These are phyloP conservation scores for Phaeosphaeria sp. DNA, from an alignment of 2,329 filamentous ascomycete genomes.

Conservation along the genomic window DNA sequence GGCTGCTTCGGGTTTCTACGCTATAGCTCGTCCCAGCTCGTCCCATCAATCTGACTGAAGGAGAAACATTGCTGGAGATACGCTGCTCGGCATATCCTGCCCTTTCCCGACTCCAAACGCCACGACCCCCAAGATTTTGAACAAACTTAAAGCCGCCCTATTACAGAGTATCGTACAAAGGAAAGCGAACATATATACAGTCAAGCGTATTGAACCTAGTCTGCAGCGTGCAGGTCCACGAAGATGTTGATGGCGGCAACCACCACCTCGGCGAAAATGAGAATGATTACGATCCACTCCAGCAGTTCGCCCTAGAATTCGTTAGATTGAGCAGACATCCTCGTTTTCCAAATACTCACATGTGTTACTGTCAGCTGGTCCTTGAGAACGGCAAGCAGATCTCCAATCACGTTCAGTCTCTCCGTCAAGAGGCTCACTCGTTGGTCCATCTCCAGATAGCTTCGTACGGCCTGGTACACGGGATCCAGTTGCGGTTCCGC, in stretches of 20 bases:
- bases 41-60: neutral
- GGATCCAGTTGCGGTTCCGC: conserved; percentile 96
- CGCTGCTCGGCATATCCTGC: neutral
- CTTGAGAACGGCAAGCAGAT: conserved; percentile 89
- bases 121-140: neutral
- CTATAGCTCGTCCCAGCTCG: neutral
- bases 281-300: conserved; percentile 77
- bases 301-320: conserved; percentile 52
- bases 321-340: conserved; percentile 8
- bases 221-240: conserved; percentile 83
- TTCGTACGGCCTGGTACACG: conserved; percentile 92
- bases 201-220: conserved; percentile 46
- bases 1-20: neutral
- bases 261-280: conserved; percentile 94
- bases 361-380: conserved; percentile 89
- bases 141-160: conserved; percentile 1
- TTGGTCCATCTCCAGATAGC: conserved; percentile 98
- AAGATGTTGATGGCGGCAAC: conserved; percentile 94
- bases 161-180: conserved; percentile 23
- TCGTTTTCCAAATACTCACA: conserved; percentile 27
- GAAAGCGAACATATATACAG: conserved; percentile 23
- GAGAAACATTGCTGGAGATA: neutral
- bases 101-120: conserved; percentile 2
- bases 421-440: conserved; percentile 88
- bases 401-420: conserved; percentile 88